Evolutionary conservation across 805 yeast species (phyloP).

Genomic region (Candida tallmaniae): DNA sequence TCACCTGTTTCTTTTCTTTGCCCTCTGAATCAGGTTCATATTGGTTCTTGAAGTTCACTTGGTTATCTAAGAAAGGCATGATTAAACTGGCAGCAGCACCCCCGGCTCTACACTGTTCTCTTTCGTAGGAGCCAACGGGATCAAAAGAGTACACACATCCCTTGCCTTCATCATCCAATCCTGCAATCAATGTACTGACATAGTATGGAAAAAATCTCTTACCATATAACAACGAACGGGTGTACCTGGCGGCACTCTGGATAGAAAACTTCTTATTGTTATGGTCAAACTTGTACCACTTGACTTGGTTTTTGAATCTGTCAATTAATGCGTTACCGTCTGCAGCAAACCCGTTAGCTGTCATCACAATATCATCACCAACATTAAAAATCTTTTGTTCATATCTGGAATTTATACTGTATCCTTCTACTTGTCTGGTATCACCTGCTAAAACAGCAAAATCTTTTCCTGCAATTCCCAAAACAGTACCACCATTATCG

Average conservation of each 20-base stretch:
- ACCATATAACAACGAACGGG: conserved; percentile 86
- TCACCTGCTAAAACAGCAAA: conserved; percentile 97
- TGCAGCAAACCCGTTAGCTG: conserved; percentile 96
- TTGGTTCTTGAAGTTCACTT: conserved; percentile 94
- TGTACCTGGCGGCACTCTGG: conserved; percentile 79
- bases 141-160: conserved; percentile 96
- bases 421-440: conserved; percentile 95
- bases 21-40: conserved; percentile 76
- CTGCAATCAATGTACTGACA: conserved; percentile 92
- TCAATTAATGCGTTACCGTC: conserved; percentile 85
- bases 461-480: conserved; percentile 97
- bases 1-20: conserved; percentile 52
- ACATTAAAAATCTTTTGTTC: conserved; percentile 86
- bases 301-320: conserved; percentile 61
- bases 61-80: conserved; percentile 97
- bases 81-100: conserved; percentile 96
- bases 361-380: conserved; percentile 81
- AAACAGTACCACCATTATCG: conserved; percentile 94
- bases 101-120: conserved; percentile 96
- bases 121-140: conserved; percentile 96
- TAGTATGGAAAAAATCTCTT: conserved; percentile 96
- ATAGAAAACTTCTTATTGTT: conserved; percentile 62
- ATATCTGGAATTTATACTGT: conserved; percentile 86
- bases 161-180: conserved; percentile 84
- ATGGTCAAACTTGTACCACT: conserved; percentile 93